Conservation (phyloP, 352 stramenopile genomes). For the Globisporangium okanoganense region DNA sequence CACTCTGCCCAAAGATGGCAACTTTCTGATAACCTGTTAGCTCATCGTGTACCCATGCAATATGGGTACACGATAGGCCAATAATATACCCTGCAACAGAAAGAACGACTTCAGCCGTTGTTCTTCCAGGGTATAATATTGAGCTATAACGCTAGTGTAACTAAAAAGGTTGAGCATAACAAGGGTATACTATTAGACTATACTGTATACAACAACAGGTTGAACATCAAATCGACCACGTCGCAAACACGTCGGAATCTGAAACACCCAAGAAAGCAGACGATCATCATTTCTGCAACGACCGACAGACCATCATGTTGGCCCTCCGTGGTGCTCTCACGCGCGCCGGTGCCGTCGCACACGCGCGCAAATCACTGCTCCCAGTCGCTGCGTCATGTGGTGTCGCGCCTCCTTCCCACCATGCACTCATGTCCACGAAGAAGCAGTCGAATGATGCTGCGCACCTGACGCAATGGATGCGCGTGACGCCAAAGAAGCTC, state of each 20-base stretch:
- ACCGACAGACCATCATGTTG: conserved; percentile 3
- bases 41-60: too few relatives aligned
- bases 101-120: too few relatives aligned
- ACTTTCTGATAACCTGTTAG: too few relatives aligned
- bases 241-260: not conserved
- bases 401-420: not conserved
- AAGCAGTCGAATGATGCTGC: conserved; percentile 32
- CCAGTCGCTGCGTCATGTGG: not conserved
- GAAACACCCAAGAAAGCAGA: not conserved
- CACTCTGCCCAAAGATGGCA: too few relatives aligned
- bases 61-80: too few relatives aligned
- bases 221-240: too few relatives aligned
- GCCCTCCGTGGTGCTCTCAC: conserved; percentile 2
- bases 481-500: conserved; percentile 29
- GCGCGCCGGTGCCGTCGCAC: not conserved
- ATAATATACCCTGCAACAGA: too few relatives aligned
- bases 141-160: too few relatives aligned
- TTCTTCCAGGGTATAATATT: too few relatives aligned
- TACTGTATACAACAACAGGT: too few relatives aligned
- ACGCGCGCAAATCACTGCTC: not conserved
- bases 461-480: conserved; percentile 59
- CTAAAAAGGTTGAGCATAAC: too few relatives aligned
- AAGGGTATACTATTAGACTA: too few relatives aligned
- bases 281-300: not conserved
- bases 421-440: conserved; percentile 9